These are phyloP conservation scores for Neotropicomus parvogracilis DNA, from an alignment of 1,284 basidiomycete species.

Conservation along the genomic window DNA sequence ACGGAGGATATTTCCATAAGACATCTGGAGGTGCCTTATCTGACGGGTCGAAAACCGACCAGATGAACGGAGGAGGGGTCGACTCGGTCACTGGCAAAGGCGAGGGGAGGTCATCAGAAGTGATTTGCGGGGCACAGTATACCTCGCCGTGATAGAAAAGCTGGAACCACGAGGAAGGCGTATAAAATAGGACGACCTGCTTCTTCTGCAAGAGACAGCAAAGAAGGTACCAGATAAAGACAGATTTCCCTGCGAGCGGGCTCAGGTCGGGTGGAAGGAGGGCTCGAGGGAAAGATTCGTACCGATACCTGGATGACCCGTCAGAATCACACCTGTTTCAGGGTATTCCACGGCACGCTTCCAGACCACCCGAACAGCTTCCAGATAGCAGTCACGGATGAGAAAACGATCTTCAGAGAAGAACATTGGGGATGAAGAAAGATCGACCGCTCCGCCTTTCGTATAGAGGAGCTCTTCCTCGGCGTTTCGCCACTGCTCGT, in stretches of 20 bases:
- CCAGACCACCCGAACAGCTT: no score
- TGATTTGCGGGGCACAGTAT: background rate
- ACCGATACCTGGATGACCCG: background rate
- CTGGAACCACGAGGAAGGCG: background rate
- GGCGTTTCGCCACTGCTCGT: no score
- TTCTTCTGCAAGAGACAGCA: background rate
- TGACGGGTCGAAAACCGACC: background rate
- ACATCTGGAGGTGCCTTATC: background rate
- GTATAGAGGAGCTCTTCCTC: no score
- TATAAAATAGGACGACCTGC: background rate
- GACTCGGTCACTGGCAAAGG: no score
- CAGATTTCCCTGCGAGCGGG: background rate
- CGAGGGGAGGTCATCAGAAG: background rate
- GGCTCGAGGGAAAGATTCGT: background rate
- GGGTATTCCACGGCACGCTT: background rate
- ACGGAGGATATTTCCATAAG: no score
- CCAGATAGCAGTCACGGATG: no score
- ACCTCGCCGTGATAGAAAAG: background rate
- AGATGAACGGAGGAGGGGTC: background rate
- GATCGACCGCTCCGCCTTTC: no score
- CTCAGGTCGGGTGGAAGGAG: background rate
- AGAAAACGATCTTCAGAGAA: no score
- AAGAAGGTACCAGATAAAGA: background rate
- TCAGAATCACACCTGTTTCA: background rate
- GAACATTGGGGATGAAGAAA: no score